Evolutionary conservation across 345 rosid species (phyloP).

Genomic region (Trapa incisa): DNA sequence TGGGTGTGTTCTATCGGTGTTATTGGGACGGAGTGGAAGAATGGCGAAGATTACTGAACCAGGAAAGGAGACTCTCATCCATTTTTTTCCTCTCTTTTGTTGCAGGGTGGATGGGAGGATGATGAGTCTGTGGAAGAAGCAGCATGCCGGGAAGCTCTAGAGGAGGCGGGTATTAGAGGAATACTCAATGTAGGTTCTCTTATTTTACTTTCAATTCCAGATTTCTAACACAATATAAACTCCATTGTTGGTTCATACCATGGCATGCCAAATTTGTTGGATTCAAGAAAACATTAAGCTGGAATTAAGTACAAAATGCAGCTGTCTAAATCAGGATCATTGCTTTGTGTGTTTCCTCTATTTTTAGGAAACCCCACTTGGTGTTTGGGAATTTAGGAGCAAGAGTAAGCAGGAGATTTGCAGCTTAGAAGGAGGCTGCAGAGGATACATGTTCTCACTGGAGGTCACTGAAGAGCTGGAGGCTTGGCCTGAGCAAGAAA

Average conservation of each 20-base stretch:
- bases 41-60: too few relatives aligned
- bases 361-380: constrained; percentile 57
- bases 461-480: constrained; percentile 75
- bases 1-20: background rate
- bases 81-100: background rate
- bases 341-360: background rate
- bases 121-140: constrained; percentile 83
- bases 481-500: constrained; percentile 62
- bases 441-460: constrained; percentile 50
- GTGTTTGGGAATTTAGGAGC: constrained; percentile 57
- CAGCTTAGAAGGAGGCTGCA: constrained; percentile 37
- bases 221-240: background rate
- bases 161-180: constrained; percentile 95
- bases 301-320: background rate
- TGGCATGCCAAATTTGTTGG: background rate
- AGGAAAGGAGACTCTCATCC: background rate
- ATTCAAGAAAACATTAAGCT: too few relatives aligned
- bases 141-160: constrained; percentile 81
- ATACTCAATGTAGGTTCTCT: constrained; percentile 36
- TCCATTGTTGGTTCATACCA: background rate
- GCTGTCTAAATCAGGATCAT: background rate
- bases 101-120: constrained; percentile 98
- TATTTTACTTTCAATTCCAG: background rate
- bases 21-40: too few relatives aligned
- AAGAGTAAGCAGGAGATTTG: constrained; percentile 35